Evolutionary conservation across 2,329 filamentous ascomycete species (phyloP).

Genomic region (Colletotrichum liaoningense): DNA sequence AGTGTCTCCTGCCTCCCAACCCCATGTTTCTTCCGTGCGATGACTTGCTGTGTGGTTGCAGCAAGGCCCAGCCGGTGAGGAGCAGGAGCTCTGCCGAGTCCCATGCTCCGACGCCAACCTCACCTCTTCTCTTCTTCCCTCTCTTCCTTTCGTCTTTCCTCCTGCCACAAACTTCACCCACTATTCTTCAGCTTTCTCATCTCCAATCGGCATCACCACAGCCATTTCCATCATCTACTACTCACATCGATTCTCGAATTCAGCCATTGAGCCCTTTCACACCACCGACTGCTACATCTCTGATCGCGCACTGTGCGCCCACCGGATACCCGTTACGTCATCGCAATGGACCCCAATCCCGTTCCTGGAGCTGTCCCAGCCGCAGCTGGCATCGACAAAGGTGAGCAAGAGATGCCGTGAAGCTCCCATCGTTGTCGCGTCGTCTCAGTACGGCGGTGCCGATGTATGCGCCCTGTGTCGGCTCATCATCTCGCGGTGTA

Average conservation of each 20-base stretch:
- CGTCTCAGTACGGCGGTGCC: background rate
- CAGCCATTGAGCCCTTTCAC: slow-evolving; percentile 25
- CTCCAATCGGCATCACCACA: slow-evolving; percentile 17
- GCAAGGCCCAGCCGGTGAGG: background rate
- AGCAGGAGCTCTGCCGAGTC: slow-evolving; percentile 4
- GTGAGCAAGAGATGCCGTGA: slow-evolving; percentile 36
- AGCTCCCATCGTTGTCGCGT: slow-evolving; percentile 27
- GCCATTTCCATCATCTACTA: background rate
- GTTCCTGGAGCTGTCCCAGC: slow-evolving; percentile 34
- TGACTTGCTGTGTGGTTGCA: slow-evolving; percentile 33
- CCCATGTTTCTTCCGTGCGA: slow-evolving; percentile 34
- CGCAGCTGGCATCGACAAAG: slow-evolving; percentile 43
- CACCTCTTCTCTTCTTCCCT: slow-evolving; percentile 35
- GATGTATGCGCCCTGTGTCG: background rate
- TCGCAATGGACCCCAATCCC: slow-evolving; percentile 46
- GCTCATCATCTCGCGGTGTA: background rate
- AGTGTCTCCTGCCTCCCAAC: background rate
- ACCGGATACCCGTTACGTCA: slow-evolving; percentile 43
- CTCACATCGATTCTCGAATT: background rate
- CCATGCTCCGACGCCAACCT: slow-evolving; percentile 31
- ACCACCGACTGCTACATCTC: background rate
- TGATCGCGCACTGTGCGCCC: slow-evolving; percentile 28
- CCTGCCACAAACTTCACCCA: slow-evolving; percentile 16
- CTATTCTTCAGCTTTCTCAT: background rate
- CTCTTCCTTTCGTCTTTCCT: slow-evolving; percentile 21